These are phyloP conservation scores for Colletotrichum cereale DNA, from an alignment of 2,329 filamentous ascomycete species.

Conservation along the genomic window DNA sequence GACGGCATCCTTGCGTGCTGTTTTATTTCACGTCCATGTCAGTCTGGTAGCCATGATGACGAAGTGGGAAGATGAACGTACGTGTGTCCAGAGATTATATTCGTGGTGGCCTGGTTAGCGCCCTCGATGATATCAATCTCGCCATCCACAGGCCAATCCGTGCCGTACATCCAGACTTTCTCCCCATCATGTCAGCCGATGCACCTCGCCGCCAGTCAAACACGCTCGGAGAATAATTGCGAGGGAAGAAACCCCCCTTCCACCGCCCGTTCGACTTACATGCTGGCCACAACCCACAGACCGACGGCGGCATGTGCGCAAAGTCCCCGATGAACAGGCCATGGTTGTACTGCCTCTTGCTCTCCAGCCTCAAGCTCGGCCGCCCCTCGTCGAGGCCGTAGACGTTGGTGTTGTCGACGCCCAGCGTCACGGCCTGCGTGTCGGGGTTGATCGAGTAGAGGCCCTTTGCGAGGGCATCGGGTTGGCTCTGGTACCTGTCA, in stretches of 20 bases:
- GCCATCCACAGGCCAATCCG: slow-evolving; percentile 71
- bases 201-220: too few relatives aligned
- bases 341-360: slow-evolving; percentile 71
- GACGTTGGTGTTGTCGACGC: slow-evolving; percentile 57
- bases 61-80: slow-evolving; percentile 41
- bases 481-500: slow-evolving; percentile 57
- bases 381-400: slow-evolving; percentile 57
- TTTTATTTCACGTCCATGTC: slow-evolving; percentile 30
- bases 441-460: slow-evolving; percentile 57
- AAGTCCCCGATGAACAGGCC: slow-evolving; percentile 81
- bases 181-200: not conserved
- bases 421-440: slow-evolving; percentile 58
- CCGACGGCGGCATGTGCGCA: slow-evolving; percentile 77
- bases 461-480: slow-evolving; percentile 53
- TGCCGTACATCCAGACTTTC: slow-evolving; percentile 65
- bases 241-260: not conserved
- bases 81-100: slow-evolving; percentile 75
- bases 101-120: slow-evolving; percentile 70
- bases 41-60: slow-evolving; percentile 34
- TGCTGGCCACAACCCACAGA: slow-evolving; percentile 81
- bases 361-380: slow-evolving; percentile 75
- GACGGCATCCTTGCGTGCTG: slow-evolving; percentile 47
- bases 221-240: too few relatives aligned
- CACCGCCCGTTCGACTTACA: slow-evolving; percentile 58
- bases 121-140: slow-evolving; percentile 81